Evolutionary conservation across 495 filamentous ascomycete genomes (phyloP).

Genomic region (Talaromyces stipitatus): DNA sequence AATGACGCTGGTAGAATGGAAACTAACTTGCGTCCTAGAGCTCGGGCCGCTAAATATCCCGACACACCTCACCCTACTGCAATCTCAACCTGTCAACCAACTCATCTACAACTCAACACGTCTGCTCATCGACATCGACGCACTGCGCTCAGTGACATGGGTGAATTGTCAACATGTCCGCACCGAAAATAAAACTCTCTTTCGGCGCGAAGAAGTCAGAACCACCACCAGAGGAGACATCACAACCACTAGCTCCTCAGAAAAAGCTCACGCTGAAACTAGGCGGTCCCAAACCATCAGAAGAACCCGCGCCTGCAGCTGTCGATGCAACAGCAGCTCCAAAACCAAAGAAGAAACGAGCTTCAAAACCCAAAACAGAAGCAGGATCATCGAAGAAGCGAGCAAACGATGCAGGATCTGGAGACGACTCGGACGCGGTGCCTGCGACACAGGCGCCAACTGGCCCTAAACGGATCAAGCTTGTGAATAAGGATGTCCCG

Average conservation of each 20-base stretch:
- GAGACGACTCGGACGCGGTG: conserved; percentile 18
- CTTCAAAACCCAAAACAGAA: conserved; percentile 6
- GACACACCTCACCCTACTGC: not conserved
- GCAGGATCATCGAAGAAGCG: conserved; percentile 30
- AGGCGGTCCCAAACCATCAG: conserved; percentile 24
- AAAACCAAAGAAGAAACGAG: conserved; percentile 38
- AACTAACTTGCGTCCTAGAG: not conserved
- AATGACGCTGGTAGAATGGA: too few relatives aligned
- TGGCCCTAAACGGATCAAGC: conserved; percentile 37
- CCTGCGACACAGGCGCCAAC: conserved; percentile 7
- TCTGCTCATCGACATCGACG: not conserved
- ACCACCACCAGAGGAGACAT: conserved; percentile 16
- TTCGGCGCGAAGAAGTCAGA: conserved; percentile 35
- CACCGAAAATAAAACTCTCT: conserved; percentile 39
- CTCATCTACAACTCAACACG: not conserved
- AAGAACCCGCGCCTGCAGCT: conserved; percentile 21
- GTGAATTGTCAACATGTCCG: conserved; percentile 19
- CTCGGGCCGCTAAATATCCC: conserved; percentile 8
- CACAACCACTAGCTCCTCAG: conserved; percentile 12
- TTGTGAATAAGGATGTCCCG: conserved; percentile 30
- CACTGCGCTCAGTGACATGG: not conserved
- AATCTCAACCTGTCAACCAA: too few relatives aligned
- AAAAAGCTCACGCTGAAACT: conserved; percentile 49
- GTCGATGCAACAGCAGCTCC: conserved; percentile 8
- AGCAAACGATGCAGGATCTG: conserved; percentile 22